phyloP scores from a whole-genome alignment of 2,329 filamentous ascomycete genomes.

The Exophiala oligosperma region DNA sequence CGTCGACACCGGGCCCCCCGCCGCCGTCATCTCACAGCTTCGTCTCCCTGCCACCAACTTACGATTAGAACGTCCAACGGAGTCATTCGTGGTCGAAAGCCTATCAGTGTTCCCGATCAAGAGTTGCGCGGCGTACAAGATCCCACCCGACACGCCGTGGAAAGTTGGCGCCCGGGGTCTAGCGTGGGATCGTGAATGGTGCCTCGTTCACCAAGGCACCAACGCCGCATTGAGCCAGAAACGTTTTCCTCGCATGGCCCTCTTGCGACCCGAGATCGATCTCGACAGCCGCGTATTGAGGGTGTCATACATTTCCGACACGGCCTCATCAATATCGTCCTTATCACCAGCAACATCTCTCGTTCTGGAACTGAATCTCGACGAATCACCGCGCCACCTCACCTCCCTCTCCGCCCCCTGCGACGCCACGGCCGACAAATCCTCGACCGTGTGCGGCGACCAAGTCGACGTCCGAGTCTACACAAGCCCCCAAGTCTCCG shows the following conservation, averaged over 20 bases:
- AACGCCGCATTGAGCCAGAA: conserved; percentile 87
- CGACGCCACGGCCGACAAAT: conserved; percentile 34
- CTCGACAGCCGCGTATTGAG: conserved; percentile 65
- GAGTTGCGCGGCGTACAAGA: conserved; percentile 77
- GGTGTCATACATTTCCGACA: conserved; percentile 40
- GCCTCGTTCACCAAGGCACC: conserved; percentile 82
- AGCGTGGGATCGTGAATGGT: conserved; percentile 96
- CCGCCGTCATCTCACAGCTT: conserved; percentile 3
- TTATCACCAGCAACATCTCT: conserved; percentile 31
- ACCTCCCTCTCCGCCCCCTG: conserved; percentile 35
- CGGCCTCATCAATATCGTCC: too few species aligned
- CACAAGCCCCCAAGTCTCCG: conserved; percentile 61
- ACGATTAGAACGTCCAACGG: conserved; percentile 1
- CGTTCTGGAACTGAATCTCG: conserved; percentile 56
- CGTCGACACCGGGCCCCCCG: conserved; percentile 32
- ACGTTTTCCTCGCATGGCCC: conserved; percentile 80
- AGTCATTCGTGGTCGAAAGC: conserved; percentile 57
- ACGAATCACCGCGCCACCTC: conserved; percentile 42
- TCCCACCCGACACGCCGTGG: conserved; percentile 69
- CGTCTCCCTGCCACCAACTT: background rate
- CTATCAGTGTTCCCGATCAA: conserved; percentile 89
- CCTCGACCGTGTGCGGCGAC: conserved; percentile 81
- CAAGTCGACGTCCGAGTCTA: conserved; percentile 71
- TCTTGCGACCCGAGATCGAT: conserved; percentile 74
- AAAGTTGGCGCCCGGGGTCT: conserved; percentile 78